Evolutionary conservation across 108 stramenopile genomes (phyloP).

Genomic region (Aureococcus anophagefferens): DNA sequence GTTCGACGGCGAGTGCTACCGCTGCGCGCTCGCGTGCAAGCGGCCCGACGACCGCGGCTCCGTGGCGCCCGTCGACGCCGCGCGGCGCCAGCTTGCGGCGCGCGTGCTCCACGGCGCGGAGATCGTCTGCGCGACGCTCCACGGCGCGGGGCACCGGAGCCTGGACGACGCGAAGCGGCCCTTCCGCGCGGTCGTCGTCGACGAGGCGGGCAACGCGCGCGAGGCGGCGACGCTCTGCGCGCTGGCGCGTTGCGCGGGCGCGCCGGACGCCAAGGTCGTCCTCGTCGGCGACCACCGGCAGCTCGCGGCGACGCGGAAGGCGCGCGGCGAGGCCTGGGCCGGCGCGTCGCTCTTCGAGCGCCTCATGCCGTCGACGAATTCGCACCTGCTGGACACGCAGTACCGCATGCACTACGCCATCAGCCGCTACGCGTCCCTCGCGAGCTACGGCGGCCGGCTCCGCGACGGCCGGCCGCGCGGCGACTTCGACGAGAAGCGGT

Average conservation of each 20-base stretch:
- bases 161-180: not conserved
- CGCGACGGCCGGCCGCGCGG: constrained; percentile 57
- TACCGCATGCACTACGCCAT: constrained; percentile 89
- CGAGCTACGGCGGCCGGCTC: constrained; percentile 73
- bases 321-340: constrained; percentile 57
- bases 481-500: constrained; percentile 36
- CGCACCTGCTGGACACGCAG: constrained; percentile 88
- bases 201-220: constrained; percentile 93
- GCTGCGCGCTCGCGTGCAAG: not conserved
- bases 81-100: constrained; percentile 46
- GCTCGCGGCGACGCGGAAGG: constrained; percentile 94
- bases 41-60: no score
- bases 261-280: constrained; percentile 1
- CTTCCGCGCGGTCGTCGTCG: constrained; percentile 94
- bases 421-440: constrained; percentile 68
- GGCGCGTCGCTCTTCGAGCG: constrained; percentile 92
- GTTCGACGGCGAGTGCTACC: not conserved
- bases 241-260: constrained; percentile 38
- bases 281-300: constrained; percentile 95
- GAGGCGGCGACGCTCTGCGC: constrained; percentile 89
- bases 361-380: constrained; percentile 76
- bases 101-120: constrained; percentile 77
- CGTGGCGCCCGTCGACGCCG: no score
- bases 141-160: not conserved
- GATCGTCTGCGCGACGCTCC: constrained; percentile 88